A percentile compares a stretch with the other conserved stretches of the same genome.
These are phyloP conservation scores for Saraca asoca DNA, from an alignment of 331 rosid genomes.

Conservation along the genomic window DNA sequence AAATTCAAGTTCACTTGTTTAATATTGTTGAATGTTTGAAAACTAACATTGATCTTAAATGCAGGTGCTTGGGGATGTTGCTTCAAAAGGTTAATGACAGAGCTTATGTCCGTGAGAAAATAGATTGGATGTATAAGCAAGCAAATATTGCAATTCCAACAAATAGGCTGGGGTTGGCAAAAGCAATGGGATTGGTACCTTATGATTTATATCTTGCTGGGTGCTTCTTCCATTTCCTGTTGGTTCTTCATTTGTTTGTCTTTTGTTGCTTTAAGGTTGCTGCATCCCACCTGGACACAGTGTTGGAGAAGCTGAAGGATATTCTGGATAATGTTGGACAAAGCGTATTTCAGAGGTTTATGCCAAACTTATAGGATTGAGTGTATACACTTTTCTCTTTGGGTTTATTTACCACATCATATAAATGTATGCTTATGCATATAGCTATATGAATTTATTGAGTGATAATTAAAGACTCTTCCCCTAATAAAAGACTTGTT, in stretches of 20 bases:
- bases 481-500: not conserved
- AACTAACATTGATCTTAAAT: slow-evolving; percentile 30
- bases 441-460: slow-evolving; percentile 24
- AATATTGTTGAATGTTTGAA: slow-evolving; percentile 23
- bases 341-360: slow-evolving; percentile 78
- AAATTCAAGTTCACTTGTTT: slow-evolving; percentile 25
- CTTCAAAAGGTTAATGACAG: slow-evolving; percentile 90
- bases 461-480: slow-evolving; percentile 11
- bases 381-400: slow-evolving; percentile 31
- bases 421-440: slow-evolving; percentile 21
- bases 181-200: slow-evolving; percentile 96
- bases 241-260: slow-evolving; percentile 33
- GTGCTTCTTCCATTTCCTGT: slow-evolving; percentile 32
- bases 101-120: slow-evolving; percentile 73
- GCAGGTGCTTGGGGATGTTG: slow-evolving; percentile 91
- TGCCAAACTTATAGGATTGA: slow-evolving; percentile 37
- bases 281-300: slow-evolving; percentile 97
- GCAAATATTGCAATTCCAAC: slow-evolving; percentile 79
- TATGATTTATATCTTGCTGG: slow-evolving; percentile 22
- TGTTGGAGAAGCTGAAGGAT: slow-evolving; percentile 89
- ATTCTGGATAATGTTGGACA: slow-evolving; percentile 91
- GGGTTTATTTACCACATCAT: slow-evolving; percentile 24
- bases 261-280: slow-evolving; percentile 69
- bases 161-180: slow-evolving; percentile 94
- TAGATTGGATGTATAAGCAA: slow-evolving; percentile 89